phyloP scores from a whole-genome alignment of 352 stramenopile genomes.

The Aphanomyces astaci region DNA sequence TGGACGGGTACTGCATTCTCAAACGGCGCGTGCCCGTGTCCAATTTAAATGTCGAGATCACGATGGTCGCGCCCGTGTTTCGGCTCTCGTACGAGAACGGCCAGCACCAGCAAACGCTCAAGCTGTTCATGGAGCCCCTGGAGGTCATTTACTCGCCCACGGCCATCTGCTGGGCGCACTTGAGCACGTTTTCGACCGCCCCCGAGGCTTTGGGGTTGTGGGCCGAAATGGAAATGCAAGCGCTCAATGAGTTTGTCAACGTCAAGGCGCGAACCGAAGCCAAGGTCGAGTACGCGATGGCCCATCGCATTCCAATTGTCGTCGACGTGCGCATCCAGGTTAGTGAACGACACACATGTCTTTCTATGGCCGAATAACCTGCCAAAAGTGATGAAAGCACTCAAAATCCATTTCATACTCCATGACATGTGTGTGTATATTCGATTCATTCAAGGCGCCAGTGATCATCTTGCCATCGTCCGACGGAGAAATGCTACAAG shows the following conservation, averaged over 20 bases:
- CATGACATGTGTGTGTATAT: too few species aligned
- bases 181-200: constrained; percentile 68
- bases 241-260: constrained; percentile 87
- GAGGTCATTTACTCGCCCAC: constrained; percentile 83
- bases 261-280: constrained; percentile 78
- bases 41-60: constrained; percentile 32
- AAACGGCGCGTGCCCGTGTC: constrained; percentile 21
- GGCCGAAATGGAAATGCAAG: constrained; percentile 81
- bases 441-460: constrained; percentile 40
- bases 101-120: constrained; percentile 49
- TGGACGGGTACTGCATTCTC: constrained; percentile 35
- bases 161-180: constrained; percentile 66
- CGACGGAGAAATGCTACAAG: constrained; percentile 64
- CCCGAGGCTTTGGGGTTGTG: constrained; percentile 68
- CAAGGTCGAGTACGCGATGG: constrained; percentile 85
- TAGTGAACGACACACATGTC: neutral
- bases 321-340: constrained; percentile 73
- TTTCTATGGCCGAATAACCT: neutral
- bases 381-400: too few species aligned
- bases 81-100: constrained; percentile 81
- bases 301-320: constrained; percentile 69
- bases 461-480: constrained; percentile 79
- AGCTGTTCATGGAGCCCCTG: constrained; percentile 78
- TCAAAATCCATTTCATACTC: too few species aligned
- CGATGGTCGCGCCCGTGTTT: constrained; percentile 67